Conservation (phyloP, 2,329 filamentous ascomycete species). For the Macrophomina phaseolina region DNA sequence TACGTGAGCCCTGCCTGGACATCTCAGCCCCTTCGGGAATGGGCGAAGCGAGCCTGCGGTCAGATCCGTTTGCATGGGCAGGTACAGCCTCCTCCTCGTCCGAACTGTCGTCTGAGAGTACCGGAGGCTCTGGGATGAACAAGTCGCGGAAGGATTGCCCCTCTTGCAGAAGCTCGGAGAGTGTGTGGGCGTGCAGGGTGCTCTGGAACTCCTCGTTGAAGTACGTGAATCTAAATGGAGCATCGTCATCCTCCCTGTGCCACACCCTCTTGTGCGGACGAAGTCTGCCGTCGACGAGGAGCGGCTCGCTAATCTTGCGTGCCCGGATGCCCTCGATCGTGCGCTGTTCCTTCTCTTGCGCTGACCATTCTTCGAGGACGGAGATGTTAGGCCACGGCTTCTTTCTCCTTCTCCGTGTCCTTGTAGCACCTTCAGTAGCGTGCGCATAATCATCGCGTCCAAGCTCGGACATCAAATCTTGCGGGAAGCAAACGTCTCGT, state of each 20-base stretch:
- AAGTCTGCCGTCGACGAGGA: slow-evolving; percentile 87
- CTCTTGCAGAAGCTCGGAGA: slow-evolving; percentile 88
- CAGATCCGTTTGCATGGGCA: not conserved
- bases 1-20: slow-evolving; percentile 19
- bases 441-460: slow-evolving; percentile 74
- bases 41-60: slow-evolving; percentile 10
- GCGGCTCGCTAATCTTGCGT: slow-evolving; percentile 92
- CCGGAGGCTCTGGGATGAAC: slow-evolving; percentile 82
- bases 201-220: slow-evolving; percentile 97
- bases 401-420: slow-evolving; percentile 50
- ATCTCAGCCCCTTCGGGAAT: not conserved
- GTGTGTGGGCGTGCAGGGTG: slow-evolving; percentile 94
- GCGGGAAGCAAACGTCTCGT: slow-evolving; percentile 92
- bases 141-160: slow-evolving; percentile 84
- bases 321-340: slow-evolving; percentile 78
- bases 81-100: slow-evolving; percentile 62
- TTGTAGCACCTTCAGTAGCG: slow-evolving; percentile 52
- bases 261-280: slow-evolving; percentile 78
- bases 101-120: slow-evolving; percentile 65
- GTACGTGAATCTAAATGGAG: slow-evolving; percentile 94
- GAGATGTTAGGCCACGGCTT: slow-evolving; percentile 85
- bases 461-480: slow-evolving; percentile 77
- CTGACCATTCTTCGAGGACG: slow-evolving; percentile 86
- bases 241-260: slow-evolving; percentile 87
- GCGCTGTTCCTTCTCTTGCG: slow-evolving; percentile 85